Conservation (phyloP, 169 alveolate species). For the Babesia sp. region DNA sequence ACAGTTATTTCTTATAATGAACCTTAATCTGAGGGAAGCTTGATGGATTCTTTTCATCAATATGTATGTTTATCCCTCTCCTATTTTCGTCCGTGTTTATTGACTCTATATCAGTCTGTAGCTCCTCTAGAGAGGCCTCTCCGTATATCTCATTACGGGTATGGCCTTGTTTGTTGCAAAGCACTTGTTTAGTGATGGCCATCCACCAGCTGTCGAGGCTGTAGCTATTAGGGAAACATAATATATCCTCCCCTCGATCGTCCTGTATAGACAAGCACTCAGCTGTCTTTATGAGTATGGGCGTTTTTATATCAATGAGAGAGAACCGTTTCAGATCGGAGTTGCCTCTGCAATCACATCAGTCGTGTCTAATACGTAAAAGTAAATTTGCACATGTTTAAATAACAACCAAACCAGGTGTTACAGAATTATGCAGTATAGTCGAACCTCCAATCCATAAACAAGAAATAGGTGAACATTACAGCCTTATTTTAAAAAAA, state of each 20-base stretch:
- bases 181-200: conserved; percentile 56
- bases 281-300: conserved; percentile 45
- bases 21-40: conserved; percentile 44
- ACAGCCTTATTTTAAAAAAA: no score
- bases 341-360: conserved; percentile 48
- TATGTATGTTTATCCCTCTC: conserved; percentile 61
- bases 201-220: conserved; percentile 64
- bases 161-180: conserved; percentile 51
- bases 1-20: conserved; percentile 27
- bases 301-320: conserved; percentile 27
- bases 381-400: no score
- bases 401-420: no score
- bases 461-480: no score
- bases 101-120: conserved; percentile 40
- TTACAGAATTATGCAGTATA: no score
- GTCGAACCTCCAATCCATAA: no score
- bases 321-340: conserved; percentile 30
- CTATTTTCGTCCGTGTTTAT: conserved; percentile 21
- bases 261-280: conserved; percentile 48
- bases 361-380: not conserved
- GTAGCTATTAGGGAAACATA: conserved; percentile 49
- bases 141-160: conserved; percentile 61
- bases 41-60: conserved; percentile 31
- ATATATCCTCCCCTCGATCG: not conserved
- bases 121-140: conserved; percentile 63